Percentiles rank a stretch among this genome's conserved stretches.
These are phyloP conservation scores for Metarhizium guizhouense DNA, from an alignment of 2,329 filamentous ascomycete species.

Conservation along the genomic window DNA sequence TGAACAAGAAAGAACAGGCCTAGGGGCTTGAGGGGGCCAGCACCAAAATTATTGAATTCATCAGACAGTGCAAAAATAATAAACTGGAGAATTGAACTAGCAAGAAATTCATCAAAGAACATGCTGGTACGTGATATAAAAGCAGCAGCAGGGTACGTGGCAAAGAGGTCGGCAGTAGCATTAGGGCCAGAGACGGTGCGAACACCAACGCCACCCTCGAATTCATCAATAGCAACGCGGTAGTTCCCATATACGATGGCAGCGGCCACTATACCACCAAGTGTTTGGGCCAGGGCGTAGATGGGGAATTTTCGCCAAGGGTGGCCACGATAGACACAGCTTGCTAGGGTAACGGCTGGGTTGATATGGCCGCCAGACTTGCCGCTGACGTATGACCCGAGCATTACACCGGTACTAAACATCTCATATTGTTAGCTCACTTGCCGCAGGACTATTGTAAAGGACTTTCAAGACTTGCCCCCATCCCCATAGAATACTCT, in stretches of 20 bases:
- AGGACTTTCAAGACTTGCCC: slow-evolving; percentile 25
- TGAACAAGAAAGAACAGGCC: slow-evolving; percentile 65
- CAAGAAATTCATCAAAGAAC: slow-evolving; percentile 66
- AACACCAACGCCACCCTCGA: slow-evolving; percentile 50
- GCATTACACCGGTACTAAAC: slow-evolving; percentile 52
- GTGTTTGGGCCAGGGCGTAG: slow-evolving; percentile 56
- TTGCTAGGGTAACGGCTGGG: slow-evolving; percentile 60
- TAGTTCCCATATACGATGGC: slow-evolving; percentile 56
- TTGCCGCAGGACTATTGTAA: too few species aligned
- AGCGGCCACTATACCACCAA: slow-evolving; percentile 57
- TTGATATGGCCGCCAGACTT: slow-evolving; percentile 62
- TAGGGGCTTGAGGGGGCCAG: slow-evolving; percentile 47
- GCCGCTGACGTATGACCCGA: slow-evolving; percentile 57
- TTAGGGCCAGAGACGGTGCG: slow-evolving; percentile 52
- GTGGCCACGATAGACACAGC: slow-evolving; percentile 58
- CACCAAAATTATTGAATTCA: slow-evolving; percentile 40
- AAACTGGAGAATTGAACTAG: slow-evolving; percentile 60
- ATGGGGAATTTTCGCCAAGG: slow-evolving; percentile 62
- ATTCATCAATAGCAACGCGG: slow-evolving; percentile 52
- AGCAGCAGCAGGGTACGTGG: slow-evolving; percentile 55
- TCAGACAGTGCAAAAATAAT: slow-evolving; percentile 62
- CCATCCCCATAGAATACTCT: slow-evolving; percentile 42
- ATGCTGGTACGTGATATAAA: slow-evolving; percentile 59
- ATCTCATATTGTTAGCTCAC: neutral
- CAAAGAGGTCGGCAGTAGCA: slow-evolving; percentile 62